These are phyloP conservation scores for Botrytis aclada DNA, from an alignment of 2,329 filamentous ascomycete genomes.

Conservation along the genomic window DNA sequence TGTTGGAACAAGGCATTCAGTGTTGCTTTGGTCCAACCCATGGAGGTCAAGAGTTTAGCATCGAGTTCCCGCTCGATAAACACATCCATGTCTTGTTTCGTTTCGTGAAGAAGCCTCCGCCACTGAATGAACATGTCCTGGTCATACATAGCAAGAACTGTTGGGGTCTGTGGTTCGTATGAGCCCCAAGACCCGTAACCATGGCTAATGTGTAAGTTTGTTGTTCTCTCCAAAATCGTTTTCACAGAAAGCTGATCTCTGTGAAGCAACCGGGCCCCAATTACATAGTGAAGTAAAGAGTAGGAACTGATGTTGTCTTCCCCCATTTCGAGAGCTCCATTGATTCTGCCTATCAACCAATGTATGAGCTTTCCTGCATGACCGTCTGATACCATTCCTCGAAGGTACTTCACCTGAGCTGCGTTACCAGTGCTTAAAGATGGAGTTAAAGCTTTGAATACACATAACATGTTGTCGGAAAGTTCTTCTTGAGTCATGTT, in stretches of 20 bases:
- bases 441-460: background rate
- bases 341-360: background rate
- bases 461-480: background rate
- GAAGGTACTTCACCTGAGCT: background rate
- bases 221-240: conserved; percentile 2
- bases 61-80: conserved; percentile 9
- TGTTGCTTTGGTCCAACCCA: background rate
- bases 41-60: background rate
- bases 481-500: background rate
- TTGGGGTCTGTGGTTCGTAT: background rate
- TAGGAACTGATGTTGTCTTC: background rate
- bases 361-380: background rate
- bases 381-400: background rate
- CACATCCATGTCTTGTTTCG: background rate
- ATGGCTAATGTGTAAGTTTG: background rate
- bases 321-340: background rate
- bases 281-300: background rate
- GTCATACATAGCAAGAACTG: conserved; percentile 9
- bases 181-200: background rate
- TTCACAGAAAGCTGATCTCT: background rate
- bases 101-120: background rate
- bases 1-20: background rate
- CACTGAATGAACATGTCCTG: background rate
- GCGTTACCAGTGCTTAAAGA: background rate
- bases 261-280: background rate